These are phyloP conservation scores for Flaveria trinervia DNA, from an alignment of 129 eudicot genomes.

Conservation along the genomic window DNA sequence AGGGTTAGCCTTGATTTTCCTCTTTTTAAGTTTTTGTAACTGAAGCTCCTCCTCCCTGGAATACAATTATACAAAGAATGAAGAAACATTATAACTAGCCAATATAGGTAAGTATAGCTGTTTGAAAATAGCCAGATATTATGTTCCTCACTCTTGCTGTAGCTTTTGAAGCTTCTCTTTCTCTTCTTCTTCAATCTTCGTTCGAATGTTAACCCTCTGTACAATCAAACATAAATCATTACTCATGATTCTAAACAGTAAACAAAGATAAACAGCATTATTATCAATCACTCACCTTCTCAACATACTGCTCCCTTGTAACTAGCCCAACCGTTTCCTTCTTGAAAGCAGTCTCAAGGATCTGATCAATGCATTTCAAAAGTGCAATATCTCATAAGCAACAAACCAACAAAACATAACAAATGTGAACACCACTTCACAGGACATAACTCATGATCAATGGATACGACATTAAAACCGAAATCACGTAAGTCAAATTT, in stretches of 20 bases:
- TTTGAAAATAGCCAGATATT: background rate
- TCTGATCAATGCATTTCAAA: conserved; percentile 43
- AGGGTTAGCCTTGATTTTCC: conserved; percentile 74
- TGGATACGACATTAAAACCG: background rate
- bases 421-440: background rate
- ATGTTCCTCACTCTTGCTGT: conserved; percentile 87
- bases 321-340: conserved; percentile 99
- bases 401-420: background rate
- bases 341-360: conserved; percentile 97
- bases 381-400: conserved; percentile 7
- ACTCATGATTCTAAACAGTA: background rate
- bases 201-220: conserved; percentile 89
- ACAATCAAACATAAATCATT: conserved; percentile 8
- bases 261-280: background rate
- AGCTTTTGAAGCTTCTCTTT: conserved; percentile 94
- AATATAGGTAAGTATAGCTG: background rate
- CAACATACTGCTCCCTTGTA: conserved; percentile 91
- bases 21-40: conserved; percentile 75
- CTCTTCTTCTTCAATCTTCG: conserved; percentile 94
- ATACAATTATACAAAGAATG: background rate
- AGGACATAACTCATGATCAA: background rate
- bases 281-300: conserved; percentile 55
- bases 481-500: background rate
- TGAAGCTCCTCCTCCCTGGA: conserved; percentile 86
- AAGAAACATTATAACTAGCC: conserved; percentile 10